phyloP scores from a whole-genome alignment of 148 eudicot species.

The Nyssa sinensis region DNA sequence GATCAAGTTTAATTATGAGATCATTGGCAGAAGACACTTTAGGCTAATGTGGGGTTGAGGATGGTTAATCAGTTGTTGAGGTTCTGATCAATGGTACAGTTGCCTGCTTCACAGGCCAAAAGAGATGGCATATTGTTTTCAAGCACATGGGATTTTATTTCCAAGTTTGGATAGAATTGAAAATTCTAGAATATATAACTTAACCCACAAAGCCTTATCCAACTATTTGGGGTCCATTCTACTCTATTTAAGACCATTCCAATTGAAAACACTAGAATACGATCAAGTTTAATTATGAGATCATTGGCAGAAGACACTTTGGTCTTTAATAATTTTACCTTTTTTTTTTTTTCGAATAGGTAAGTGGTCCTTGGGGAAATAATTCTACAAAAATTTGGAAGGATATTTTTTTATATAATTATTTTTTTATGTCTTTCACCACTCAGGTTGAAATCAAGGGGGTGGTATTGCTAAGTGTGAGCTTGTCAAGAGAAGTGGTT shows the following conservation, averaged over 20 bases:
- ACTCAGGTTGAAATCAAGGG: slow-evolving; percentile 72
- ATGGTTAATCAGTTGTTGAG: background rate
- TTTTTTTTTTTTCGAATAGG: too few relatives aligned
- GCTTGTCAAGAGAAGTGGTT: slow-evolving; percentile 89
- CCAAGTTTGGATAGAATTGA: background rate
- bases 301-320: background rate
- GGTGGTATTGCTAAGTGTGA: slow-evolving; percentile 65
- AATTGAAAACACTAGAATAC: too few relatives aligned
- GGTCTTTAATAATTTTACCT: background rate
- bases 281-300: background rate
- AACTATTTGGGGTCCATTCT: too few relatives aligned
- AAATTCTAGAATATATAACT: too few relatives aligned
- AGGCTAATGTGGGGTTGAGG: background rate
- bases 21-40: background rate
- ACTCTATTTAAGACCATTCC: too few relatives aligned
- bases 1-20: background rate
- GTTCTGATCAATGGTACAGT: too few relatives aligned
- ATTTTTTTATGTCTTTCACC: slow-evolving; percentile 6
- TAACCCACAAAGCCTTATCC: too few relatives aligned
- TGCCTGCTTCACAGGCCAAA: slow-evolving; percentile 1
- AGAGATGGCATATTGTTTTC: background rate
- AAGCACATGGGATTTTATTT: background rate
- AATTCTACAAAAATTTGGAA: background rate
- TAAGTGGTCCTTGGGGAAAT: too few relatives aligned
- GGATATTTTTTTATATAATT: background rate